phyloP scores from a whole-genome alignment of 1,284 basidiomycete species.

The Bondarzewia mesenterica region DNA sequence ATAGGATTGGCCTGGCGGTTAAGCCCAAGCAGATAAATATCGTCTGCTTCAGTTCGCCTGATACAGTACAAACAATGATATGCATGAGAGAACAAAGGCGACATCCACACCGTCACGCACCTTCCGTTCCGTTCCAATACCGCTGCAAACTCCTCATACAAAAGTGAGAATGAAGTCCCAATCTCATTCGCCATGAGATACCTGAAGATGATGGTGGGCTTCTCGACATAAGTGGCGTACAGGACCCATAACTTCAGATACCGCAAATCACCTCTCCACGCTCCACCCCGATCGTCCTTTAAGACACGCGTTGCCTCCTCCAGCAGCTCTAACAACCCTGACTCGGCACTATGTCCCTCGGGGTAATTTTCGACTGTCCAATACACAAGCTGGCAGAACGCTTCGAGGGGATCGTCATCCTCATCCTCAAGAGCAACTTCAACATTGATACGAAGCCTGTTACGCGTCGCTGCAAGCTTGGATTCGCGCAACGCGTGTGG shows the following conservation, averaged over 20 bases:
- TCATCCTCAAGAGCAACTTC: constrained; percentile 46
- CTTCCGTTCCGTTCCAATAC: constrained; percentile 70
- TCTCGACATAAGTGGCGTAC: constrained; percentile 78
- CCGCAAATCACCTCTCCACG: constrained; percentile 62
- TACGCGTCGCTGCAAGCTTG: constrained; percentile 54
- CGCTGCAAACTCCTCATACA: constrained; percentile 90
- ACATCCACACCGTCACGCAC: too few relatives aligned
- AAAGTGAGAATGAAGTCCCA: constrained; percentile 69
- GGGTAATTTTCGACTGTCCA: constrained; percentile 70
- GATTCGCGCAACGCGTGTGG: constrained; percentile 67
- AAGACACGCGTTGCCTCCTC: constrained; percentile 78
- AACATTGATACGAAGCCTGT: constrained; percentile 46
- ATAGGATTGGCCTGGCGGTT: constrained; percentile 76
- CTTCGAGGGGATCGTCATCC: constrained; percentile 47
- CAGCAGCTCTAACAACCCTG: constrained; percentile 73
- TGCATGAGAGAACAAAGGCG: constrained; percentile 14
- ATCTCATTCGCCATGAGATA: constrained; percentile 88
- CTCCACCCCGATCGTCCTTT: constrained; percentile 58
- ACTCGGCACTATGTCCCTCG: constrained; percentile 57
- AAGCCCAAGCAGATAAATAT: constrained; percentile 82
- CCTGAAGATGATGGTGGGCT: constrained; percentile 68
- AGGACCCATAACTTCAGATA: constrained; percentile 92
- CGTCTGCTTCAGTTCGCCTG: constrained; percentile 82
- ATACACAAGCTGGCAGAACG: constrained; percentile 54
- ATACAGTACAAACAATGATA: neutral